Evolutionary conservation across 2,329 filamentous ascomycete genomes (phyloP).

Genomic region (Neoascochyta sp.): DNA sequence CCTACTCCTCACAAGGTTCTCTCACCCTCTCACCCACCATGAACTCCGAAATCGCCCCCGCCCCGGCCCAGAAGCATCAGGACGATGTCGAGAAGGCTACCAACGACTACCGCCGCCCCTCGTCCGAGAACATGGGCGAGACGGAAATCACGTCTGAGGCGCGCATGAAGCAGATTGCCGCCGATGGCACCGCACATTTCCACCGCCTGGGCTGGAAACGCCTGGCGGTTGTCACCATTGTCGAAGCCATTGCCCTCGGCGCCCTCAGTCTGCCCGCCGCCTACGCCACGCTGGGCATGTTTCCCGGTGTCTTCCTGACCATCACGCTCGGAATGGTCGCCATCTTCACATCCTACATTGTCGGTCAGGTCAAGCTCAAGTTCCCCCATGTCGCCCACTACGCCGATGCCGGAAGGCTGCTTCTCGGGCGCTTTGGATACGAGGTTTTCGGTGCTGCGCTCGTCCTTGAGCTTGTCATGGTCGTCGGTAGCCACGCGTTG

Average conservation of each 20-base stretch:
- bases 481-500: constrained; percentile 12
- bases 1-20: not conserved
- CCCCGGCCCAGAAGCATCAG: constrained; percentile 1
- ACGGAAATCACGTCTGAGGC: constrained; percentile 9
- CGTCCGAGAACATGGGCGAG: constrained; percentile 7
- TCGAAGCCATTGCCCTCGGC: constrained; percentile 12
- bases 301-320: constrained; percentile 10
- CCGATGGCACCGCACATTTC: constrained; percentile 12
- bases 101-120: no score
- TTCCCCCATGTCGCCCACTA: constrained; percentile 10
- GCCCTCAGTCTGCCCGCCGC: constrained; percentile 11
- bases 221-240: constrained; percentile 13
- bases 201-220: constrained; percentile 13
- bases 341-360: constrained; percentile 13
- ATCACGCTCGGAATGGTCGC: constrained; percentile 8
- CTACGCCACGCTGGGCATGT: constrained; percentile 12
- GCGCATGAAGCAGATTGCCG: constrained; percentile 11
- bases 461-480: constrained; percentile 13
- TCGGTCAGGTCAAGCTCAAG: constrained; percentile 13
- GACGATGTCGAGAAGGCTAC: constrained; percentile 3
- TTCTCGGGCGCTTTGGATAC: constrained; percentile 10
- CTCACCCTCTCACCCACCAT: constrained; percentile 1
- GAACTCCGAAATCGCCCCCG: constrained; percentile 5
- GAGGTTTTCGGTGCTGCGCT: constrained; percentile 12
- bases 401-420: constrained; percentile 11